A percentile compares a stretch with the other conserved stretches of the same genome.
phyloP scores from a whole-genome alignment of 208 protist genomes.

The Leishmania aethiopica region DNA sequence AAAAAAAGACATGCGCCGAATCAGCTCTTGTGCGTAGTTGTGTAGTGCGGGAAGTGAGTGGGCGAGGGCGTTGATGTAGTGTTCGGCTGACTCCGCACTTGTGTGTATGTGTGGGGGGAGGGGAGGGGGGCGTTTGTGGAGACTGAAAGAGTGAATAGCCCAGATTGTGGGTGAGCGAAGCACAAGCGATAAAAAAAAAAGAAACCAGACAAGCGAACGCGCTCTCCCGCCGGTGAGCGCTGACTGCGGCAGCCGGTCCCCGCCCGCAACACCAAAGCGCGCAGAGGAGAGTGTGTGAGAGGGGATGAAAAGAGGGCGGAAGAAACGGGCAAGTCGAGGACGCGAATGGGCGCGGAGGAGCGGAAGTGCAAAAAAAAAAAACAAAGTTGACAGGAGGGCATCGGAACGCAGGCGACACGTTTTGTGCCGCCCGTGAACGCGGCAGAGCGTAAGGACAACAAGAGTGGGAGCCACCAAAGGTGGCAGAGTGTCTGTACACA shows the following conservation, averaged over 20 bases:
- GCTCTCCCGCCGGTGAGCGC: background rate
- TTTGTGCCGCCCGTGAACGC: background rate
- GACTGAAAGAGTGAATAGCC: background rate
- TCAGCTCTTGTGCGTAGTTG: too few relatives aligned
- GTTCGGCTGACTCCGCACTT: background rate
- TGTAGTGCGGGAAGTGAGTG: background rate
- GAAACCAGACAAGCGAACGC: background rate
- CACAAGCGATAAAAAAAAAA: background rate
- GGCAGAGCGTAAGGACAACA: background rate
- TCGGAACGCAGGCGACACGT: background rate
- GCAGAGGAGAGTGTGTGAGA: background rate
- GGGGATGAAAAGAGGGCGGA: background rate
- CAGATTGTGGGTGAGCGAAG: background rate
- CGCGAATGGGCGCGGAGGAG: background rate
- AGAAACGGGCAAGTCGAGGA: background rate
- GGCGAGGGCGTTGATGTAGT: background rate
- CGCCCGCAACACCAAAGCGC: background rate
- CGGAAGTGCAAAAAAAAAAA: background rate
- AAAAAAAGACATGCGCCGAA: background rate
- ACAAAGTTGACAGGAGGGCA: background rate
- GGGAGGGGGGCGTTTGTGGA: background rate
- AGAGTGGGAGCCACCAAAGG: background rate
- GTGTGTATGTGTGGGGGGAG: background rate
- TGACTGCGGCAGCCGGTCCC: background rate
- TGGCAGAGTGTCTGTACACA: background rate